Evolutionary conservation across 2,329 filamentous ascomycete genomes (phyloP).

Genomic region (Drechslerella coelobrocha): DNA sequence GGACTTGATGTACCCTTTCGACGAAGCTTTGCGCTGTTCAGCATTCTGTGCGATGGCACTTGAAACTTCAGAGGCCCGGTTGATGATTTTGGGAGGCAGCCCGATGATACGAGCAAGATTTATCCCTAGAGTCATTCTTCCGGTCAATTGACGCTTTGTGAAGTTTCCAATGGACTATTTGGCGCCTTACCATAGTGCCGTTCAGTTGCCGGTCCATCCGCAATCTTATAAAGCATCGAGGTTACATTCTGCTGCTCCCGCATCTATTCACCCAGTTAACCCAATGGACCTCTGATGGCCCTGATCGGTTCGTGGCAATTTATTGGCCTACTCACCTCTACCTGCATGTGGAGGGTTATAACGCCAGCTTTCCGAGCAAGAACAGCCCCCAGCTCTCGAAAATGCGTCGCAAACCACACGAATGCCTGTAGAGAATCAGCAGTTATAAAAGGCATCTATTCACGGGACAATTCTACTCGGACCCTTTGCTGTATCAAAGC

Average conservation of each 20-base stretch:
- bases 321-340: slow-evolving; percentile 68
- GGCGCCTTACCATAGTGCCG: slow-evolving; percentile 73
- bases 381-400: slow-evolving; percentile 78
- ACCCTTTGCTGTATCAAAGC: slow-evolving; percentile 74
- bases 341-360: slow-evolving; percentile 79
- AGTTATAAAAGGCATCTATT: slow-evolving; percentile 38
- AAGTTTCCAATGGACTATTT: neutral
- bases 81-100: slow-evolving; percentile 52
- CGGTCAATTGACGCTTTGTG: too few species aligned
- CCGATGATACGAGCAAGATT: slow-evolving; percentile 52
- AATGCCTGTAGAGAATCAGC: slow-evolving; percentile 63
- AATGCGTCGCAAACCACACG: slow-evolving; percentile 95
- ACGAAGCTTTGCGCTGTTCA: slow-evolving; percentile 36
- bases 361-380: slow-evolving; percentile 78
- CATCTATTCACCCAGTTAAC: too few species aligned
- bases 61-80: slow-evolving; percentile 52
- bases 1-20: slow-evolving; percentile 44
- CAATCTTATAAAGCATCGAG: slow-evolving; percentile 86
- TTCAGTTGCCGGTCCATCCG: slow-evolving; percentile 72
- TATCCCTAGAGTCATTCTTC: slow-evolving; percentile 49
- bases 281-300: too few species aligned
- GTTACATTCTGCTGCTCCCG: slow-evolving; percentile 66
- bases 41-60: slow-evolving; percentile 21
- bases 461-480: slow-evolving; percentile 46
- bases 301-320: too few species aligned